These are phyloP conservation scores for Priceomyces medius DNA, from an alignment of 805 yeast species.

Conservation along the genomic window DNA sequence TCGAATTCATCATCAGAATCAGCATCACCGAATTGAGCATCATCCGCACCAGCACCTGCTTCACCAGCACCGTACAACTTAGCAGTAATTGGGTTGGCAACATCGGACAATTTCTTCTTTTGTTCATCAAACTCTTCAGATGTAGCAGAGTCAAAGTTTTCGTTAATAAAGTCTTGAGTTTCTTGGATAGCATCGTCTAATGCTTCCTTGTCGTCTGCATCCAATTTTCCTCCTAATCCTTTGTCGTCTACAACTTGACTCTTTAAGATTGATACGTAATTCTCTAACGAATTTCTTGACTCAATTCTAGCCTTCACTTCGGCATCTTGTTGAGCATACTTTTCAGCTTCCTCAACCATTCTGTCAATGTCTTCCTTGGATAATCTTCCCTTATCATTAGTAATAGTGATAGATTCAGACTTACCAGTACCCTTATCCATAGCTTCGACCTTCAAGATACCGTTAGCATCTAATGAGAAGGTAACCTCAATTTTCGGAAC, in stretches of 20 bases:
- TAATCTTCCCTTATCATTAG: slow-evolving; percentile 98
- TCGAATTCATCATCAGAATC: slow-evolving; percentile 45
- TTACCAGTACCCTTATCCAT: slow-evolving; percentile 98
- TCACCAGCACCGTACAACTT: slow-evolving; percentile 60
- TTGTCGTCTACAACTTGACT: slow-evolving; percentile 46
- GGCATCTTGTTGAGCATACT: slow-evolving; percentile 55
- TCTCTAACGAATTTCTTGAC: slow-evolving; percentile 45
- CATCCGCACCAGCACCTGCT: slow-evolving; percentile 43
- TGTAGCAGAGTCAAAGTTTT: slow-evolving; percentile 75
- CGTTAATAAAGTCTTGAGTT: slow-evolving; percentile 84
- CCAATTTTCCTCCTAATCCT: slow-evolving; percentile 71
- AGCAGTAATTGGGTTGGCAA: slow-evolving; percentile 90
- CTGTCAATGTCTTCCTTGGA: slow-evolving; percentile 95
- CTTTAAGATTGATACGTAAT: slow-evolving; percentile 44
- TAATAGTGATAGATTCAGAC: slow-evolving; percentile 96
- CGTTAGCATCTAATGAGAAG: slow-evolving; percentile 98
- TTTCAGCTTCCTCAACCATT: slow-evolving; percentile 98
- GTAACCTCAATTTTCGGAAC: slow-evolving; percentile 99
- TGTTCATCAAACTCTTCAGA: slow-evolving; percentile 93
- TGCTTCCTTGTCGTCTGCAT: slow-evolving; percentile 88
- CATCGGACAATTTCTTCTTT: slow-evolving; percentile 69
- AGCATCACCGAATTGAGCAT: slow-evolving; percentile 40
- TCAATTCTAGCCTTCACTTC: slow-evolving; percentile 44
- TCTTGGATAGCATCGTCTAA: slow-evolving; percentile 85
- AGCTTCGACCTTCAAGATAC: slow-evolving; percentile 99